Percentiles rank a stretch among this genome's conserved stretches.
Conservation (phyloP, 2,329 filamentous ascomycete species). For the Beauveria medogensis region DNA sequence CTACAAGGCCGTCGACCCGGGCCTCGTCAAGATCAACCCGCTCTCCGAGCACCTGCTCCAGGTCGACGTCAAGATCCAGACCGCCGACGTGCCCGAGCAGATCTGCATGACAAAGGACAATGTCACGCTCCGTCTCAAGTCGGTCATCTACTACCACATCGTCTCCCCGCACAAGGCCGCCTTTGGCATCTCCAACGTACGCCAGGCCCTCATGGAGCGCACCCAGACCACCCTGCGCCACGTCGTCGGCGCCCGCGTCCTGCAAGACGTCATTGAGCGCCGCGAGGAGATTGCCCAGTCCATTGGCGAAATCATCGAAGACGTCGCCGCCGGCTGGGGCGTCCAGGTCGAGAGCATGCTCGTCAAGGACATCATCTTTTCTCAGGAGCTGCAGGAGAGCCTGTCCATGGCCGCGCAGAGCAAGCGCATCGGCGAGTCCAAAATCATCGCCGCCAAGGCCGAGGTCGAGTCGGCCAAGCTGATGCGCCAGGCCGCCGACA, state of each 20-base stretch:
- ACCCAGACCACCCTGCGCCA: slow-evolving; percentile 97
- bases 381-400: slow-evolving; percentile 87
- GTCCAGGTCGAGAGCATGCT: slow-evolving; percentile 97
- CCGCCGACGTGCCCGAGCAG: slow-evolving; percentile 92
- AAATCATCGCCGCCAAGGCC: slow-evolving; percentile 94
- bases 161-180: slow-evolving; percentile 91
- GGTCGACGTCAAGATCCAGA: slow-evolving; percentile 98
- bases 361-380: slow-evolving; percentile 99
- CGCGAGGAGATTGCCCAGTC: slow-evolving; percentile 94
- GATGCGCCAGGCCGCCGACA: slow-evolving; percentile 89
- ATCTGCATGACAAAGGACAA: slow-evolving; percentile 99
- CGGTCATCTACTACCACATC: slow-evolving; percentile 99
- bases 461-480: slow-evolving; percentile 96
- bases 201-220: slow-evolving; percentile 92
- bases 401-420: slow-evolving; percentile 97
- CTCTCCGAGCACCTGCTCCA: slow-evolving; percentile 83
- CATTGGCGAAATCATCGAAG: slow-evolving; percentile 95
- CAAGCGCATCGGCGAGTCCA: slow-evolving; percentile 97
- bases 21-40: slow-evolving; percentile 95
- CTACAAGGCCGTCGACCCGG: slow-evolving; percentile 91
- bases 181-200: slow-evolving; percentile 91
- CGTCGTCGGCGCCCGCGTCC: slow-evolving; percentile 87
- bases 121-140: slow-evolving; percentile 85
- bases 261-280: slow-evolving; percentile 97
- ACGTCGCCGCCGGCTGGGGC: slow-evolving; percentile 89